Evolutionary conservation across 148 eudicot species (phyloP).

Genomic region (Cornus florida): DNA sequence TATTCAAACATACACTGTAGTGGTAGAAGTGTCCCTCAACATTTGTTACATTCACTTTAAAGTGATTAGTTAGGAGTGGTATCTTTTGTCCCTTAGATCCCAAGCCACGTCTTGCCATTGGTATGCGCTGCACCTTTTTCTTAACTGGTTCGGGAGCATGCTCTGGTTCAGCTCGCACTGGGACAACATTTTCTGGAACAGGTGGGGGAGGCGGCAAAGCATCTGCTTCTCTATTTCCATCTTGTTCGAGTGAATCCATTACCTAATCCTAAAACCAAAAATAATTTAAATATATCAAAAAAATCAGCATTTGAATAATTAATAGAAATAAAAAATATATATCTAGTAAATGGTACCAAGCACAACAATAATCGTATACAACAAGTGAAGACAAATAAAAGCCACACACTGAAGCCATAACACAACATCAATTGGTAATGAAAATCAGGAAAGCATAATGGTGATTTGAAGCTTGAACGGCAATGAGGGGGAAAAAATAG

Average conservation of each 20-base stretch:
- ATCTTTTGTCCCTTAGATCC: slow-evolving; percentile 70
- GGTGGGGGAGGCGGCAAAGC: slow-evolving; percentile 86
- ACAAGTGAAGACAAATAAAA: neutral
- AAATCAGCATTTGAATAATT: neutral
- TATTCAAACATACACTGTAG: slow-evolving; percentile 61
- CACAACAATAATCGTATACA: neutral
- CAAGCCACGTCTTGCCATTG: slow-evolving; percentile 68
- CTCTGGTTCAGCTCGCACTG: slow-evolving; percentile 43
- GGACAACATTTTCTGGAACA: slow-evolving; percentile 60
- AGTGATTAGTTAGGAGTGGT: slow-evolving; percentile 74
- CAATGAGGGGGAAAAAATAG: neutral
- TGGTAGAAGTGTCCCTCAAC: slow-evolving; percentile 79
- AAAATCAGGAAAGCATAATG: neutral
- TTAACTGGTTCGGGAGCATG: slow-evolving; percentile 26
- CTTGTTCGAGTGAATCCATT: slow-evolving; percentile 23
- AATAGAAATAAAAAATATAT: neutral
- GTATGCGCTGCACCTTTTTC: slow-evolving; percentile 55
- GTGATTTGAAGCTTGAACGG: neutral
- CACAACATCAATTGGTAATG: neutral
- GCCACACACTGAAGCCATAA: neutral
- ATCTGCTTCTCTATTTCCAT: slow-evolving; percentile 41
- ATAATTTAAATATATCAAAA: neutral
- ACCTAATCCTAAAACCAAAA: slow-evolving; percentile 5
- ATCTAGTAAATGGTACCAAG: neutral
- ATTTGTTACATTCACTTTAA: slow-evolving; percentile 71